These are phyloP conservation scores for Coelastrella sp. DNA, from an alignment of 139 green algal species.

Conservation along the genomic window DNA sequence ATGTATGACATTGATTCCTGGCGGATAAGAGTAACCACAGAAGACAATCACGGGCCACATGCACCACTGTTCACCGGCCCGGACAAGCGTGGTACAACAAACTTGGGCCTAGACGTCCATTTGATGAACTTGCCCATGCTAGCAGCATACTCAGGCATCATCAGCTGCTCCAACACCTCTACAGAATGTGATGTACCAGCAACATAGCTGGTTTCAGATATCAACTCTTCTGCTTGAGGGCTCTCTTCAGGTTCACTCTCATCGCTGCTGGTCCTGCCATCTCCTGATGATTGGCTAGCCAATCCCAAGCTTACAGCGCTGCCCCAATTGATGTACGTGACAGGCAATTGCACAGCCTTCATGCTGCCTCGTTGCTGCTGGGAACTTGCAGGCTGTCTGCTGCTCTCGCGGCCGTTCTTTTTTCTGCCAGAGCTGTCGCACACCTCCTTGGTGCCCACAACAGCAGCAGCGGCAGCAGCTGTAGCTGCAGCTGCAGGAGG, in stretches of 20 bases:
- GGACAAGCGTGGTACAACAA: not conserved
- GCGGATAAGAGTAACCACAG: too few relatives aligned
- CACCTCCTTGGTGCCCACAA: not conserved
- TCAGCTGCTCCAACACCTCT: constrained; percentile 15
- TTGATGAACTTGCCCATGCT: constrained; percentile 27
- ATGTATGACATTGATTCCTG: too few relatives aligned
- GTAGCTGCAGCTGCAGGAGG: not conserved
- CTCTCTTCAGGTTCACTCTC: not conserved
- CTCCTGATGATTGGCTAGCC: not conserved
- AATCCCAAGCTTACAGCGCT: not conserved
- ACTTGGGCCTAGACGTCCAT: constrained; percentile 16
- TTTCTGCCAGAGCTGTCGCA: not conserved
- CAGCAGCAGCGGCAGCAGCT: too few relatives aligned
- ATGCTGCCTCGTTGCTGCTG: not conserved
- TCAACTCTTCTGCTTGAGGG: not conserved
- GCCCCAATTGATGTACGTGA: constrained; percentile 36
- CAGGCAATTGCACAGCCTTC: not conserved
- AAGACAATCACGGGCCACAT: too few relatives aligned
- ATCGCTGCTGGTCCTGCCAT: not conserved
- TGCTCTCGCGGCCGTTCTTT: not conserved
- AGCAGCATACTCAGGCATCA: constrained; percentile 38
- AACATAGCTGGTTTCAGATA: constrained; percentile 3
- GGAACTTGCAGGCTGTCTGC: not conserved
- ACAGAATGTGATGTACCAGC: constrained; percentile 13
- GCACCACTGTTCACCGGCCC: too few relatives aligned